phyloP scores from a whole-genome alignment of 768 basidiomycete genomes.

The Suillus plorans region DNA sequence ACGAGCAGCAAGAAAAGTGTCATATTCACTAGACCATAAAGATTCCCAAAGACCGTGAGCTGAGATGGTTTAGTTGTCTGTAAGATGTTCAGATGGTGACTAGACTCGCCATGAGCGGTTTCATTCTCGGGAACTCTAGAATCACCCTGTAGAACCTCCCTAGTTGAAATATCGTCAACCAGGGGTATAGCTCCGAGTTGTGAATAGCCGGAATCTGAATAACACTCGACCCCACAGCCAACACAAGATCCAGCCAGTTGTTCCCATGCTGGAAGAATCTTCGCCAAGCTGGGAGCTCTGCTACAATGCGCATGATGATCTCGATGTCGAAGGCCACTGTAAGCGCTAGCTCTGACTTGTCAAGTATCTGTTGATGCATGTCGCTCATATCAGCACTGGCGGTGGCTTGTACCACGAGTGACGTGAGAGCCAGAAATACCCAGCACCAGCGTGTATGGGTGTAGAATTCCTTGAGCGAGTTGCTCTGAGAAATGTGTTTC shows the following conservation, averaged over 20 bases:
- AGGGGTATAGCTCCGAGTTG: slow-evolving; percentile 65
- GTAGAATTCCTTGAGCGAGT: slow-evolving; percentile 54
- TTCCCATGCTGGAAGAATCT: slow-evolving; percentile 57
- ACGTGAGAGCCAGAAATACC: slow-evolving; percentile 71
- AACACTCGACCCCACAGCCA: slow-evolving; percentile 73
- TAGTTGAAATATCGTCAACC: slow-evolving; percentile 89
- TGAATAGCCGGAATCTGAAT: slow-evolving; percentile 85
- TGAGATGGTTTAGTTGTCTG: slow-evolving; percentile 27
- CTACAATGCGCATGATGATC: slow-evolving; percentile 72
- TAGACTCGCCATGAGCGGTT: slow-evolving; percentile 68
- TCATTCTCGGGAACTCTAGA: slow-evolving; percentile 87
- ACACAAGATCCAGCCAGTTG: slow-evolving; percentile 75
- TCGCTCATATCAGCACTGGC: slow-evolving; percentile 49
- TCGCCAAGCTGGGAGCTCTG: slow-evolving; percentile 80
- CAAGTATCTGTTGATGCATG: slow-evolving; percentile 49
- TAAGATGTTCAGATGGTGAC: background rate
- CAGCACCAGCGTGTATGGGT: slow-evolving; percentile 66
- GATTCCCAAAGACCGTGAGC: slow-evolving; percentile 89
- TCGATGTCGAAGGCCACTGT: slow-evolving; percentile 88
- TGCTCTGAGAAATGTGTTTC: slow-evolving; percentile 42
- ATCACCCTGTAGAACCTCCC: slow-evolving; percentile 91
- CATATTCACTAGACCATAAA: slow-evolving; percentile 92
- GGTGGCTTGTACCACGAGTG: slow-evolving; percentile 72
- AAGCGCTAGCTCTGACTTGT: slow-evolving; percentile 69
- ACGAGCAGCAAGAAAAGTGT: slow-evolving; percentile 84